phyloP scores from a whole-genome alignment of 306 rosid species.

The Ziziphus jujuba region DNA sequence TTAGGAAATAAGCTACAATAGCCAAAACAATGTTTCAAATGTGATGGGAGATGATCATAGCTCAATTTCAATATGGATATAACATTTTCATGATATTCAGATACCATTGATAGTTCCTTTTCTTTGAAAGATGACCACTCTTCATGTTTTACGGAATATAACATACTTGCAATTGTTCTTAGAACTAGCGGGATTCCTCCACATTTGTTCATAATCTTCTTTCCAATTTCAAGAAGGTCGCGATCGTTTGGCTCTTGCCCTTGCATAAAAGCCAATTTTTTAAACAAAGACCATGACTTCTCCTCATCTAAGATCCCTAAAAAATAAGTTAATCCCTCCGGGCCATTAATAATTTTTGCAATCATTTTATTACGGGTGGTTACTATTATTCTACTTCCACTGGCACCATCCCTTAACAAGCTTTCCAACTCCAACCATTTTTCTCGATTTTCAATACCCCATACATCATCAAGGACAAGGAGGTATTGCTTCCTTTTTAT shows the following conservation, averaged over 20 bases:
- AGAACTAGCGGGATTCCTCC: too few species aligned
- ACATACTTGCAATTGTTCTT: too few species aligned
- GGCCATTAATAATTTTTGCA: not conserved
- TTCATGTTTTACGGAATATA: not conserved
- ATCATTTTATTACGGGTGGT: not conserved
- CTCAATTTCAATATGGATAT: too few species aligned
- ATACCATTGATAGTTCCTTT: too few species aligned
- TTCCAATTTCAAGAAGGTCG: too few species aligned
- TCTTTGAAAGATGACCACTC: too few species aligned
- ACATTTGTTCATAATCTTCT: too few species aligned
- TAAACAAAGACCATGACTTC: too few species aligned
- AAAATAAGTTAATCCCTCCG: not conserved
- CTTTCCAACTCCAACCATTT: not conserved
- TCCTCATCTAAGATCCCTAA: not conserved
- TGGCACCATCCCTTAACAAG: not conserved
- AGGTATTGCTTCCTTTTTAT: not conserved
- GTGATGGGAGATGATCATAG: too few species aligned
- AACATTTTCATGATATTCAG: too few species aligned
- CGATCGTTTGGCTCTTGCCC: too few species aligned
- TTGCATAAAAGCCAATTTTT: too few species aligned
- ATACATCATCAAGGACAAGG: conserved; percentile 1
- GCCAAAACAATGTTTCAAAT: not conserved
- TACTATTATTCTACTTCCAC: not conserved
- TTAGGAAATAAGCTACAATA: not conserved
- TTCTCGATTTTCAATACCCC: not conserved